Conservation (phyloP, 2,329 filamentous ascomycete species). For the Cordyceps farinosa region DNA sequence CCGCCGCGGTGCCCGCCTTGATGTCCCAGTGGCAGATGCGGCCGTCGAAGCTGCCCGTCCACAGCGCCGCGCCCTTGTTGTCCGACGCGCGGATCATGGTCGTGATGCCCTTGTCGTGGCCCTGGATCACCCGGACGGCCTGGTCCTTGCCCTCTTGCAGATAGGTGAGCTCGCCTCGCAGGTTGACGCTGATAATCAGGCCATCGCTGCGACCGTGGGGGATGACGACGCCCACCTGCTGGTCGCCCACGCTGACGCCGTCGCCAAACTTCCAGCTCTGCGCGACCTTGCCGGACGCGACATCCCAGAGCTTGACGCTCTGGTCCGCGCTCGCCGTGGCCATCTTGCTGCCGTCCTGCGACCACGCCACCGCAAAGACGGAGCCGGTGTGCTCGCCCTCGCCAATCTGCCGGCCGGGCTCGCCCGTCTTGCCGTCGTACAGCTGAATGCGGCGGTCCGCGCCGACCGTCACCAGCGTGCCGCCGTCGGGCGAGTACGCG, state of each 20-base stretch:
- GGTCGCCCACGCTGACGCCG: slow-evolving; percentile 70
- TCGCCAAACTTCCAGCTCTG: slow-evolving; percentile 87
- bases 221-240: slow-evolving; percentile 94
- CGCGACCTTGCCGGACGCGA: slow-evolving; percentile 68
- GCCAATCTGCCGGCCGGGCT: slow-evolving; percentile 71
- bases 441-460: slow-evolving; percentile 91
- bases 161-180: slow-evolving; percentile 89
- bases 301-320: slow-evolving; percentile 93
- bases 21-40: slow-evolving; percentile 82
- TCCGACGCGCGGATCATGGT: slow-evolving; percentile 52
- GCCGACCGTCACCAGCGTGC: slow-evolving; percentile 77
- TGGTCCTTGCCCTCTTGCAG: slow-evolving; percentile 67
- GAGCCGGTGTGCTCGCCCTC: slow-evolving; percentile 86
- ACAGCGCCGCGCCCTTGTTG: slow-evolving; percentile 62
- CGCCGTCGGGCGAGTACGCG: slow-evolving; percentile 86
- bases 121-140: slow-evolving; percentile 70
- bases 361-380: slow-evolving; percentile 90
- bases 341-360: slow-evolving; percentile 77
- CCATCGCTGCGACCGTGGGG: slow-evolving; percentile 78
- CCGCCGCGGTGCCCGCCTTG: slow-evolving; percentile 61
- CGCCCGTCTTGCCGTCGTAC: slow-evolving; percentile 94
- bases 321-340: slow-evolving; percentile 92
- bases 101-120: slow-evolving; percentile 90
- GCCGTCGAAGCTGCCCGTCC: slow-evolving; percentile 91
- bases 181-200: slow-evolving; percentile 82